Conservation (phyloP, 768 basidiomycete species). For the Postia placenta region DNA sequence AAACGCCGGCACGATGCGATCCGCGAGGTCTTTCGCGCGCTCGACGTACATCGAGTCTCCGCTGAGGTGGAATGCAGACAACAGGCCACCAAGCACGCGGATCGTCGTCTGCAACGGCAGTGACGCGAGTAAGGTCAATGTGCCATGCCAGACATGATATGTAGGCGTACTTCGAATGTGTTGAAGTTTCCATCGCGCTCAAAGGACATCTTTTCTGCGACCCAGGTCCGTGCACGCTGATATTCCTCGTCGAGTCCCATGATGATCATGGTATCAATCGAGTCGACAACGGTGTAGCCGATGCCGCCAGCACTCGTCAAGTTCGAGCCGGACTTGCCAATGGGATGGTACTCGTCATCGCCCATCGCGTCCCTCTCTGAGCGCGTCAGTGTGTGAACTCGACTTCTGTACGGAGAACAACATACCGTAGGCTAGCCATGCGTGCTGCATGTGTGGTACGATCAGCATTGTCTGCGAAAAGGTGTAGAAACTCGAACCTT, state of each 20-base stretch:
- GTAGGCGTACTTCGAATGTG: constrained; percentile 72
- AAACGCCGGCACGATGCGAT: constrained; percentile 81
- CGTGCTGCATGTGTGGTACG: constrained; percentile 47
- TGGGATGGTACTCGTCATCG: constrained; percentile 87
- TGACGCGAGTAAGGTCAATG: constrained; percentile 6
- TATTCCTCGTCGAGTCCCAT: constrained; percentile 84
- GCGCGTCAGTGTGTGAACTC: too few relatives aligned
- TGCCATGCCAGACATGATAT: not conserved
- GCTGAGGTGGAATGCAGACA: constrained; percentile 81
- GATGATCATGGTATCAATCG: constrained; percentile 81
- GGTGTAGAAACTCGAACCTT: constrained; percentile 40
- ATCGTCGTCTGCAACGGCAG: constrained; percentile 86
- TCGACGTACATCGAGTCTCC: constrained; percentile 64
- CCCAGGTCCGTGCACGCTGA: constrained; percentile 70
- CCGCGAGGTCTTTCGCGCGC: constrained; percentile 76
- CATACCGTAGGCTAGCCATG: constrained; percentile 81
- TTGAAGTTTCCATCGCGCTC: constrained; percentile 76
- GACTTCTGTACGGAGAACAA: constrained; percentile 10
- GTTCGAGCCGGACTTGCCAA: constrained; percentile 69
- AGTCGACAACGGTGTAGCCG: constrained; percentile 85
- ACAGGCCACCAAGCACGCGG: constrained; percentile 83
- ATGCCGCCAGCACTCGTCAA: constrained; percentile 72
- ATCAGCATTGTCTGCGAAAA: constrained; percentile 1
- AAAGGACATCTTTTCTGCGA: constrained; percentile 60
- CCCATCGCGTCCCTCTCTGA: constrained; percentile 89